Evolutionary conservation across 139 green algal genomes (phyloP).

Genomic region (Picocystis salinarum): DNA sequence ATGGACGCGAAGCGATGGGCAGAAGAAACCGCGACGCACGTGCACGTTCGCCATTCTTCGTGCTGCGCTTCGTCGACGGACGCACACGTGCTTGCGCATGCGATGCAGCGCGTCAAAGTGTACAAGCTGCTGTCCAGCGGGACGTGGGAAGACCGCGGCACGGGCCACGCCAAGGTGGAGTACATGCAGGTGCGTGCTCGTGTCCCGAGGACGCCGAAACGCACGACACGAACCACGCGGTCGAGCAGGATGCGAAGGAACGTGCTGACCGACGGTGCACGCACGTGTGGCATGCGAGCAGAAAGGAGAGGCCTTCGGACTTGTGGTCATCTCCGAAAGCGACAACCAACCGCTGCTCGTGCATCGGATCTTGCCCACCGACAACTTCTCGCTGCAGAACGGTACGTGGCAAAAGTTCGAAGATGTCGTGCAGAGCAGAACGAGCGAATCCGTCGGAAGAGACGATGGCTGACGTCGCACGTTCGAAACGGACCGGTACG

Average conservation of each 20-base stretch:
- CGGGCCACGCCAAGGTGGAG: constrained; percentile 66
- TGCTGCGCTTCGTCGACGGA: too few relatives aligned
- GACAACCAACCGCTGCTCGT: constrained; percentile 60
- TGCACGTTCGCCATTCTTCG: too few relatives aligned
- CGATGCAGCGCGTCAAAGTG: constrained; percentile 72
- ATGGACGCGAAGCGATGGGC: too few relatives aligned
- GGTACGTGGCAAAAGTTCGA: constrained; percentile 26
- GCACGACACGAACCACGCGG: neutral
- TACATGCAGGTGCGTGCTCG: constrained; percentile 50
- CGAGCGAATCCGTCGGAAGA: too few relatives aligned
- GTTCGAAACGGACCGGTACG: too few relatives aligned
- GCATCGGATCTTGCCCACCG: constrained; percentile 58
- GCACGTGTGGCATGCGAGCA: too few relatives aligned
- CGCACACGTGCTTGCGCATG: too few relatives aligned
- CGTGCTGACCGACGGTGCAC: too few relatives aligned
- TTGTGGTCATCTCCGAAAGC: constrained; percentile 76
- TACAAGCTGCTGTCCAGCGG: constrained; percentile 73
- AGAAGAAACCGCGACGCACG: too few relatives aligned
- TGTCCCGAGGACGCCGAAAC: neutral
- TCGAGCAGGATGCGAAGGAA: neutral
- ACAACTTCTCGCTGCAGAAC: constrained; percentile 66
- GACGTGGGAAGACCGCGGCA: constrained; percentile 89
- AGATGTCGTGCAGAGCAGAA: too few relatives aligned
- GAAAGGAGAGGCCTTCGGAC: constrained; percentile 42
- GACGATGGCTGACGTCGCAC: too few relatives aligned